A percentile compares a stretch with the other conserved stretches of the same genome.
Evolutionary conservation across 371 early-diverging fungal genomes (phyloP).

Genomic region (Mortierella sp.): DNA sequence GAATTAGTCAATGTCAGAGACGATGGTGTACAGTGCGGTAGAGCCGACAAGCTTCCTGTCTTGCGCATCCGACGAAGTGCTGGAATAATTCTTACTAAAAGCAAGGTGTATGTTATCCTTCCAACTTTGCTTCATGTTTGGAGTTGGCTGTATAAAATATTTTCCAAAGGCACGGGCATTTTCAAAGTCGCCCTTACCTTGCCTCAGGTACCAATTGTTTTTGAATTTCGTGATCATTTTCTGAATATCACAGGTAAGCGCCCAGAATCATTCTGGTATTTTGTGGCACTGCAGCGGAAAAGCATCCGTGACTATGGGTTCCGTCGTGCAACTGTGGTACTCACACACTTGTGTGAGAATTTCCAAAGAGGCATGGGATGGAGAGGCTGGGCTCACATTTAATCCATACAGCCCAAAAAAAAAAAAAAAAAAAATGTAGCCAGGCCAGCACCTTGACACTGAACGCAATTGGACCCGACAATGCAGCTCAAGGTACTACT

Average conservation of each 20-base stretch:
- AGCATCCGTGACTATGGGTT: neutral
- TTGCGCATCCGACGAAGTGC: no score
- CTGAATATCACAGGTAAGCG: neutral
- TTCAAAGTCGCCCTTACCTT: no score
- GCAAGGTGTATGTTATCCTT: no score
- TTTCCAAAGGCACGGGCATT: no score
- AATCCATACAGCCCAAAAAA: neutral
- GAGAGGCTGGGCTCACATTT: slow-evolving; percentile 3
- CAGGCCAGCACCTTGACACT: neutral
- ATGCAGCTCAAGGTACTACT: neutral
- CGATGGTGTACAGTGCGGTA: no score
- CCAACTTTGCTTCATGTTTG: no score
- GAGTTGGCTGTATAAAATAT: no score
- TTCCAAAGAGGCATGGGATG: neutral
- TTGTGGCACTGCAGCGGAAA: slow-evolving; percentile 4
- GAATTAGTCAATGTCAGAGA: no score
- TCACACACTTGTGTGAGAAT: neutral
- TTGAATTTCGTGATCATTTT: neutral
- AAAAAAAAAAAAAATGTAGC: neutral
- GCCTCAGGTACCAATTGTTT: no score
- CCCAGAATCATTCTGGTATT: no score
- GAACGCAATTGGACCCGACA: neutral
- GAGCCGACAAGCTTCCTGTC: no score
- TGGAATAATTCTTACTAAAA: no score
- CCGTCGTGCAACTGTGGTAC: neutral